Evolutionary conservation across 768 basidiomycete genomes (phyloP).

Genomic region (Phlebiopsis flavidoalba): DNA sequence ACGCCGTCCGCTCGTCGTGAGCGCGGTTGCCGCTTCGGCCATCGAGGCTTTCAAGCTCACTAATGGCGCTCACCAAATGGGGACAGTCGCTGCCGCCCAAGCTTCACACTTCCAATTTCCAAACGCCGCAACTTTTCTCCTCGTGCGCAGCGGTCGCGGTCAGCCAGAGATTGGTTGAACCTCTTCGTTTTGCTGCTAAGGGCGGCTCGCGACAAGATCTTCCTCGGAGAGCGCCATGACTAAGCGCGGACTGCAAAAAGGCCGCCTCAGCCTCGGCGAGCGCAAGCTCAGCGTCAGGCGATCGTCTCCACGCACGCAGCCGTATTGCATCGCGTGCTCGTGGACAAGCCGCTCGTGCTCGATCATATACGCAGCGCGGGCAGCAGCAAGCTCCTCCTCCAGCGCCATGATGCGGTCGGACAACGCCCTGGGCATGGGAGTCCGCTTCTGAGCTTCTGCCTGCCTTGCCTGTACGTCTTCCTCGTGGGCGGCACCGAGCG

Average conservation of each 20-base stretch:
- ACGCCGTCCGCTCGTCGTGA: background rate
- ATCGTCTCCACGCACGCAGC: too few relatives aligned
- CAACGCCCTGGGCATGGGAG: background rate
- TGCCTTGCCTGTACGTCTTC: background rate
- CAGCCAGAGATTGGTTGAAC: background rate
- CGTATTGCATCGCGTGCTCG: background rate
- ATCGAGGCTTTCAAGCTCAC: background rate
- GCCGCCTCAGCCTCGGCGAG: background rate
- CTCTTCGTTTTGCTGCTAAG: background rate
- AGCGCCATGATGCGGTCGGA: background rate
- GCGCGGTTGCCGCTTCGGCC: background rate
- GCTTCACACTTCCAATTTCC: background rate
- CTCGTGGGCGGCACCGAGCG: background rate
- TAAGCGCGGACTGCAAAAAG: background rate
- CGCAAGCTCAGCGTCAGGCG: background rate
- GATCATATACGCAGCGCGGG: background rate
- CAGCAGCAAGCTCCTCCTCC: background rate
- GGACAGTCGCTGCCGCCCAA: background rate
- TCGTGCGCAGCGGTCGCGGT: background rate
- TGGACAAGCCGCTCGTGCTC: slow-evolving; percentile 3
- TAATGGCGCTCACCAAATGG: background rate
- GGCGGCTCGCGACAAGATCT: background rate
- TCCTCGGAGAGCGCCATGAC: background rate
- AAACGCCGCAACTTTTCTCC: background rate
- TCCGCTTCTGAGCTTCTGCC: background rate